Base-by-base conservation (phyloP, 352 stramenopile species). In the Globisporangium canariense region DNA sequence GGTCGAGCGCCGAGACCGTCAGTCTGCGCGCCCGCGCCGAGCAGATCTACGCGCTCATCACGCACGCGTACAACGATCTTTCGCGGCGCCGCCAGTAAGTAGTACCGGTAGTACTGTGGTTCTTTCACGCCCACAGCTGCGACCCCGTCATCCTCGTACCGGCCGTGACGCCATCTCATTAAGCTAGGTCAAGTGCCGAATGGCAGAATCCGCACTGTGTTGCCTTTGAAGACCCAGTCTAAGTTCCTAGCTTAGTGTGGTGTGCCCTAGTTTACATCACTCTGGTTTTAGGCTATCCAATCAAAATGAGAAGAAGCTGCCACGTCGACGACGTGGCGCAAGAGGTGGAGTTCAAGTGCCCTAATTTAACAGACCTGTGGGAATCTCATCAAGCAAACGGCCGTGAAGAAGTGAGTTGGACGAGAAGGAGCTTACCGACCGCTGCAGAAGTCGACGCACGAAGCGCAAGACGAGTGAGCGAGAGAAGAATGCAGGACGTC, bases 31-130 rank as follows among this genome's bases (percentile, higher is more conserved):
- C 59, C 3, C 62, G 74, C 50, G 64, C 79, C 5, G 46, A 68
- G 11, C 57, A 63, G 32, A 56, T 82, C 38, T 89, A 77, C 68
- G 56, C 67, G 18, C 75, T 78, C 34, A 67, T 91, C 46, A 84
- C 74, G 7, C 41, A 73, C 20, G 78, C 79, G 4, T 91, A 88
- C 56, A 57, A 77, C 41, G 52, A 78, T 67, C 74, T 57, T 71
- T 10, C 51, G 28, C 2, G 25, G 25, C 2, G 25, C 25, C 25
- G 25, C 25, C 25, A 28, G 25, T 28, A 28, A 28, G 25, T 28
- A 28, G 25, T 28, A 28, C 25, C 25, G 25, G 25, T 28, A 28
- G 25, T 22, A 18, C 51, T 22, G 30, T 20, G n/a, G 18, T n/a
- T 9, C 18, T 14, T 11, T 8, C 32, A 36, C 32, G 32, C 4